Percentiles rank a stretch among this genome's conserved stretches.
Evolutionary conservation across 495 filamentous ascomycete species (phyloP).

Genomic region (Annulohypoxylon stygium): DNA sequence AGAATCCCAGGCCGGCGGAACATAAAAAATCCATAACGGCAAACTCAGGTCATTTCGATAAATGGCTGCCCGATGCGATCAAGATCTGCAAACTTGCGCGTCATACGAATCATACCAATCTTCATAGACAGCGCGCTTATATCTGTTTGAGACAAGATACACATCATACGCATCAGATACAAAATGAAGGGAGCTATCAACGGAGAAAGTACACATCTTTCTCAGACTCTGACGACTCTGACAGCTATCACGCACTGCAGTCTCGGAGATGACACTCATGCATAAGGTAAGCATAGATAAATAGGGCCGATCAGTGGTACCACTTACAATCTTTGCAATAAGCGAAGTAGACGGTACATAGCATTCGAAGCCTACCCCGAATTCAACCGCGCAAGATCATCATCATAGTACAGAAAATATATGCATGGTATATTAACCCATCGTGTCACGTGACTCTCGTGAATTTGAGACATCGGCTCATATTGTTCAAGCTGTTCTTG

Average conservation of each 20-base stretch:
- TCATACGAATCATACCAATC: constrained; percentile 33
- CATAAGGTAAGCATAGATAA: constrained; percentile 47
- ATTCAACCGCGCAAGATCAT: constrained; percentile 32
- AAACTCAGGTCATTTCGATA: constrained; percentile 28
- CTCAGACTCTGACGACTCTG: neutral
- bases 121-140: constrained; percentile 39
- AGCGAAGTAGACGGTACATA: constrained; percentile 32
- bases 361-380: neutral
- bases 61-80: constrained; percentile 32
- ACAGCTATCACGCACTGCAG: constrained; percentile 41
- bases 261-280: constrained; percentile 46
- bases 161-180: constrained; percentile 30
- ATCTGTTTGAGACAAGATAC: constrained; percentile 44
- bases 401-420: constrained; percentile 12
- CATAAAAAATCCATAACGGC: constrained; percentile 30
- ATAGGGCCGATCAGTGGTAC: constrained; percentile 47
- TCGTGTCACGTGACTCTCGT: constrained; percentile 18
- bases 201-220: constrained; percentile 18
- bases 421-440: constrained; percentile 10
- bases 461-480: constrained; percentile 22
- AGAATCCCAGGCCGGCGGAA: constrained; percentile 14
- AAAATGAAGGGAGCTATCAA: constrained; percentile 41
- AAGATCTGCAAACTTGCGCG: constrained; percentile 42
- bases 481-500: neutral
- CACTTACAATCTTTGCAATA: constrained; percentile 15